These are phyloP conservation scores for Teratosphaeria nubilosa DNA, from an alignment of 2,329 filamentous ascomycete species.

Conservation along the genomic window DNA sequence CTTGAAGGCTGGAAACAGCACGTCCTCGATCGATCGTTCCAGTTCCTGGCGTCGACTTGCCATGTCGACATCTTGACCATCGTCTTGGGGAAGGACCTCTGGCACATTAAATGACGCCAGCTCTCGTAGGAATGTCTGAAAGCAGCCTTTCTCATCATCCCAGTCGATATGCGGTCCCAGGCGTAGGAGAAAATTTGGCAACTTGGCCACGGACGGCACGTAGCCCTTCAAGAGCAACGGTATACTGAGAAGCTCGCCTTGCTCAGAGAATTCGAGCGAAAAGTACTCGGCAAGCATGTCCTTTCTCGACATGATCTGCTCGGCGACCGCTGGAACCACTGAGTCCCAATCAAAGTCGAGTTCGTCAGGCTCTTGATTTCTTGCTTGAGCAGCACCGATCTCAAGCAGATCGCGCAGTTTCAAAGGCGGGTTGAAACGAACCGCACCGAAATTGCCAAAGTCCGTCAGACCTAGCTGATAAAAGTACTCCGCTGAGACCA, in stretches of 20 bases:
- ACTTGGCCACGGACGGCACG: conserved; percentile 70
- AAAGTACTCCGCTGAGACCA: conserved; percentile 76
- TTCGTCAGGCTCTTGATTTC: conserved; percentile 21
- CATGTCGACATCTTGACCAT: conserved; percentile 24
- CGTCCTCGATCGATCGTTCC: conserved; percentile 66
- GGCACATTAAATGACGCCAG: conserved; percentile 85
- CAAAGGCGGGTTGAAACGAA: conserved; percentile 69
- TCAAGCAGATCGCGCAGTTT: conserved; percentile 59
- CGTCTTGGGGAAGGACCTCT: conserved; percentile 56
- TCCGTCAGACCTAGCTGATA: conserved; percentile 92
- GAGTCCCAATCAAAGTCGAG: conserved; percentile 56
- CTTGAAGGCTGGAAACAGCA: conserved; percentile 84
- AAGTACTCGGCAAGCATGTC: conserved; percentile 95
- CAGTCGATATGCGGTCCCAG: conserved; percentile 85
- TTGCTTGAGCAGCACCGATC: conserved; percentile 63
- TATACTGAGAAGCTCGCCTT: conserved; percentile 67
- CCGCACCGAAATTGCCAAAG: conserved; percentile 85
- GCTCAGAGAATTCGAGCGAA: conserved; percentile 66
- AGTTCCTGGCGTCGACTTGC: conserved; percentile 41
- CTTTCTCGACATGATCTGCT: conserved; percentile 61
- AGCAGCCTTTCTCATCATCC: conserved; percentile 75
- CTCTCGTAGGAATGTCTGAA: conserved; percentile 74
- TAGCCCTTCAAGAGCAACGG: conserved; percentile 86
- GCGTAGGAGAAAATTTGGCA: conserved; percentile 78
- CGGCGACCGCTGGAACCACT: conserved; percentile 54